Evolutionary conservation across 2,329 filamentous ascomycete genomes (phyloP), one percentile per base, ranked within the genome.

Genomic region (Fusarium ambrosium): DNA sequence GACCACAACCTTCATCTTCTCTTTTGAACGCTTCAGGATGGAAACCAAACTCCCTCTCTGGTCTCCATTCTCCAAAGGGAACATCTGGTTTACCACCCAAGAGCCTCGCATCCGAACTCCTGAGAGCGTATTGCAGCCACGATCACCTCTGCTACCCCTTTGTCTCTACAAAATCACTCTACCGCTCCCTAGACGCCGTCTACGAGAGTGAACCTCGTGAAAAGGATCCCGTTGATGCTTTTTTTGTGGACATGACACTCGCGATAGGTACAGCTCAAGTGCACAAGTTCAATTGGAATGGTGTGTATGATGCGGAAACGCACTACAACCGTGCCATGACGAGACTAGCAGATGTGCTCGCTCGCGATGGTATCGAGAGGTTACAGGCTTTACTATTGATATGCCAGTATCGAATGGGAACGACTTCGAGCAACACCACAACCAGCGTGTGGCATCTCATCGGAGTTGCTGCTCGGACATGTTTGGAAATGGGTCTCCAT

Each of bases 381-480:
- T 63, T 86, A 8, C 85, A 86, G 69, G 85, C 84, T 1, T 76
- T 87, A 34, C 69, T 87, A 0, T 69, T 87, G 7, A 77, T 87
- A 2, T 85, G 84, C 18, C 84, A 86, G 58, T 86, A 85, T 69
- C 78, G 84, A 5, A 82, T 85, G 73, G 81, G 82, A 0, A 85
- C 81, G 2, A 84, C 83, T 0, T 82, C 83, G 0, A 82, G 82
- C 22, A 81, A 84, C 32, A 81, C 80, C 1, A 82, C 81, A 0
- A 80, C 81, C 2, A 85, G 84, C 62, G 81, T 87, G 32, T 87
- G 85, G 85, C 85, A 86, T 70, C 79, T 86, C 3, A 84, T 86
- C 14, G 84, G 85, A 0, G 81, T 85, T 9, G 84, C 84, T 2
- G 83, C 83, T 0, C 79, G 84, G 8, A 85, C 84, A 34, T 83